Conservation (phyloP, 1,284 basidiomycete genomes). For the Trametes sp. region DNA sequence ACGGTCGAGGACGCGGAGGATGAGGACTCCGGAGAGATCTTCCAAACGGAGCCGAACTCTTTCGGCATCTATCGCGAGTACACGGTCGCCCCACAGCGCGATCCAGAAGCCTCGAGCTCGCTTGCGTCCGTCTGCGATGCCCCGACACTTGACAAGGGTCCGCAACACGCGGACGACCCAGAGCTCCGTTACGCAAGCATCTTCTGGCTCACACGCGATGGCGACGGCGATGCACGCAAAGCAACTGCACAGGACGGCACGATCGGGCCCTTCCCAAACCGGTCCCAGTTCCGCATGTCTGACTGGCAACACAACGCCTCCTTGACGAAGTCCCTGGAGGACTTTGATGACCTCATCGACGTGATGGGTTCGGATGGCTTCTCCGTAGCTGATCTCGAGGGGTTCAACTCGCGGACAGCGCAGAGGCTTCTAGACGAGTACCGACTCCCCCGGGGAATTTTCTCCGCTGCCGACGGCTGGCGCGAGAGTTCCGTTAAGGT, state of each 20-base stretch:
- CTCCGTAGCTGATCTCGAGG: slow-evolving; percentile 23
- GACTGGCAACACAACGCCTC: slow-evolving; percentile 7
- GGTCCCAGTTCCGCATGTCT: slow-evolving; percentile 1
- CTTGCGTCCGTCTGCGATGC: slow-evolving; percentile 4
- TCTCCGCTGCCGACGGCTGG: slow-evolving; percentile 36
- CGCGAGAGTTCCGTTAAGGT: slow-evolving; percentile 33
- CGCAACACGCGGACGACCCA: neutral
- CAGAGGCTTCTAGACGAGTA: slow-evolving; percentile 28
- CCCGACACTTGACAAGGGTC: neutral
- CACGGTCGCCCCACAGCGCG: neutral
- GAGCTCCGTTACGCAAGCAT: neutral
- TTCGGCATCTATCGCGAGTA: slow-evolving; percentile 14
- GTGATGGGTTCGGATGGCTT: slow-evolving; percentile 30
- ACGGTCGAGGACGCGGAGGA: neutral
- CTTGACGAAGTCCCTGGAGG: neutral
- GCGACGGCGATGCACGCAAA: neutral
- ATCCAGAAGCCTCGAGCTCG: neutral
- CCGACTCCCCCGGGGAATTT: neutral
- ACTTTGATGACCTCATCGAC: slow-evolving; percentile 13
- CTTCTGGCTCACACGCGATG: slow-evolving; percentile 9
- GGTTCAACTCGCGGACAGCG: slow-evolving; percentile 28
- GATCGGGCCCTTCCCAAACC: neutral
- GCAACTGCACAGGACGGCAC: neutral
- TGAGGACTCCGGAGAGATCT: neutral
- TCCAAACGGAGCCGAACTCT: neutral